These are phyloP conservation scores for Tolypocladium ophioglossoides DNA, from an alignment of 2,329 filamentous ascomycete species.

Conservation along the genomic window DNA sequence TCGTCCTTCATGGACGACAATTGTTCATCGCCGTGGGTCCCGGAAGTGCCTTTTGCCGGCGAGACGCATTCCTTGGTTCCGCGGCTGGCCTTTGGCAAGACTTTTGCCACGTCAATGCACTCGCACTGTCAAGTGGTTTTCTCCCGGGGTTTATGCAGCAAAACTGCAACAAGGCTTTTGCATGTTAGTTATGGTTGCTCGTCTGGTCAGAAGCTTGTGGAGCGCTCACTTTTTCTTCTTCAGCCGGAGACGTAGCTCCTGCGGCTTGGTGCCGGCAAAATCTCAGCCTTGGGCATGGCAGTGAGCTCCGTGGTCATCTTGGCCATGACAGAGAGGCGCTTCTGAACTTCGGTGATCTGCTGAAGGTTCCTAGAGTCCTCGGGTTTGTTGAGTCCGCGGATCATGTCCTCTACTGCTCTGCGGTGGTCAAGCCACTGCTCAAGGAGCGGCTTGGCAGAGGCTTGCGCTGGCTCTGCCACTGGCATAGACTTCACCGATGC, in stretches of 20 bases:
- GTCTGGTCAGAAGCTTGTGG: too few species aligned
- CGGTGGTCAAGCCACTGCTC: constrained; percentile 53
- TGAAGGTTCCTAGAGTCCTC: constrained; percentile 42
- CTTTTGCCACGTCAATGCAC: constrained; percentile 1
- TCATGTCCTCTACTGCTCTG: constrained; percentile 49
- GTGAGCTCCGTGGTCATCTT: constrained; percentile 31
- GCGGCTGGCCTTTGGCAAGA: not conserved
- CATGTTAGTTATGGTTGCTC: constrained; percentile 8
- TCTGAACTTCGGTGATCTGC: constrained; percentile 40
- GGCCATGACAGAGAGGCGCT: constrained; percentile 39
- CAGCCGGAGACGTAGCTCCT: constrained; percentile 15
- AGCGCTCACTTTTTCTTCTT: not conserved
- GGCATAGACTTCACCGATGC: constrained; percentile 31
- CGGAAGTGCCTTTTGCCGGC: not conserved
- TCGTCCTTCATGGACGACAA: not conserved
- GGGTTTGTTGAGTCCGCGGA: constrained; percentile 37
- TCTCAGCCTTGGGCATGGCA: constrained; percentile 11
- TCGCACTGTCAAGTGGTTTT: not conserved
- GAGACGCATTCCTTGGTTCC: not conserved
- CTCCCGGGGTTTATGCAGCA: not conserved
- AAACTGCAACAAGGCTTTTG: not conserved
- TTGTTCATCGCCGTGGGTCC: not conserved
- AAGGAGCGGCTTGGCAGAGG: constrained; percentile 28
- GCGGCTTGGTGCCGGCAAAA: constrained; percentile 8
- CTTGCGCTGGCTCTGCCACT: constrained; percentile 20